Percentiles rank a stretch among this genome's conserved stretches.
Conservation (phyloP, 495 filamentous ascomycete genomes). For the Penicillium parvum region DNA sequence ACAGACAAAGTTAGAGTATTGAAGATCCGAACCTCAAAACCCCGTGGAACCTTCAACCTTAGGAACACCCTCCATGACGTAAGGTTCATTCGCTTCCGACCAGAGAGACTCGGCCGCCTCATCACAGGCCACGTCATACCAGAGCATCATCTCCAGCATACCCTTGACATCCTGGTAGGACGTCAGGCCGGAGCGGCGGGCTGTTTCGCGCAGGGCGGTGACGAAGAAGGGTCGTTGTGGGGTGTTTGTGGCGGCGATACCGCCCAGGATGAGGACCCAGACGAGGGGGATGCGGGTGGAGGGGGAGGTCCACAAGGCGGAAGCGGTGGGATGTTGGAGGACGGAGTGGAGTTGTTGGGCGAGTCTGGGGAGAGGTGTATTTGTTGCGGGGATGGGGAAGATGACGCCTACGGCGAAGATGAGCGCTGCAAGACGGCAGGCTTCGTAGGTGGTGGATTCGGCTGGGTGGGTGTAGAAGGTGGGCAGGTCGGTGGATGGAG, state of each 20-base stretch:
- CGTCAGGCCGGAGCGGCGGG: constrained; percentile 14
- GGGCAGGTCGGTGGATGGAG: constrained; percentile 19
- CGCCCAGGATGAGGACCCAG: constrained; percentile 36
- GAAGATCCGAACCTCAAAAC: too few species aligned
- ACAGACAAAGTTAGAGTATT: too few species aligned
- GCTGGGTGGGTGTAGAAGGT: constrained; percentile 10
- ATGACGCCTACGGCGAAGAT: constrained; percentile 37
- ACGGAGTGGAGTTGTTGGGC: constrained; percentile 21
- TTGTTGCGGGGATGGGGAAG: constrained; percentile 38
- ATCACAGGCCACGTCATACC: constrained; percentile 37
- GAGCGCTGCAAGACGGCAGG: constrained; percentile 31
- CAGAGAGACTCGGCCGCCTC: constrained; percentile 26
- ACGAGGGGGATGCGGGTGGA: constrained; percentile 22
- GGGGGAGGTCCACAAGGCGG: constrained; percentile 20
- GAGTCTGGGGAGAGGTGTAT: constrained; percentile 27
- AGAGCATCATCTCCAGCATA: constrained; percentile 27
- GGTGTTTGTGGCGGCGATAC: constrained; percentile 28
- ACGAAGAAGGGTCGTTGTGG: constrained; percentile 32
- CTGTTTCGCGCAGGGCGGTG: constrained; percentile 15
- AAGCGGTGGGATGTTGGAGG: constrained; percentile 11
- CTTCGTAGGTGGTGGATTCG: constrained; percentile 31
- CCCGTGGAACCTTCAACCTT: not conserved
- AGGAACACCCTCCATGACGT: not conserved
- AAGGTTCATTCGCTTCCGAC: constrained; percentile 14
- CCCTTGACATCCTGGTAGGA: constrained; percentile 24